phyloP scores from a whole-genome alignment of 495 filamentous ascomycete species.

The Cercophora newfieldiana region DNA sequence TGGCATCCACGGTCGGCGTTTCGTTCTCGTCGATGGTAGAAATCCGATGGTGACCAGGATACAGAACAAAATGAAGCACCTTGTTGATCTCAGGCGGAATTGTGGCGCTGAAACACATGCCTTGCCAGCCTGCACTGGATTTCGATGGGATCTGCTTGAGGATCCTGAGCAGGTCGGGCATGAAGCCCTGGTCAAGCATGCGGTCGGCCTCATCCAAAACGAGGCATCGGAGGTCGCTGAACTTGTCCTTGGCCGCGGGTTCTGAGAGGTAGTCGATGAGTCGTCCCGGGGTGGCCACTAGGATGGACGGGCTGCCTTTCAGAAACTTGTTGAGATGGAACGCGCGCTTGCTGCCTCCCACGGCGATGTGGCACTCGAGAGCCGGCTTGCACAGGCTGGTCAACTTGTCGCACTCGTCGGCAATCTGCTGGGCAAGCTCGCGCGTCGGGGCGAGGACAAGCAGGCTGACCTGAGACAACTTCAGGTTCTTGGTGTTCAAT shows the following conservation, averaged over 20 bases:
- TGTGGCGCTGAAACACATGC: constrained; percentile 92
- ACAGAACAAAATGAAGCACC: constrained; percentile 93
- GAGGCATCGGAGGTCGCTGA: constrained; percentile 64
- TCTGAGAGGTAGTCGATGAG: constrained; percentile 86
- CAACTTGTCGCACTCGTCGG: constrained; percentile 71
- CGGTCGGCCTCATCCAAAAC: constrained; percentile 93
- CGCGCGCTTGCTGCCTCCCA: constrained; percentile 94
- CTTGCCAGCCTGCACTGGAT: constrained; percentile 58
- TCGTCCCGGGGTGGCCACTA: constrained; percentile 89
- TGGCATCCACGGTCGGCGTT: constrained; percentile 75
- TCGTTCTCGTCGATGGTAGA: constrained; percentile 92
- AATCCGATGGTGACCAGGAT: constrained; percentile 91
- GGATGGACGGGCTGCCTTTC: constrained; percentile 69
- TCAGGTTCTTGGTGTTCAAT: constrained; percentile 49
- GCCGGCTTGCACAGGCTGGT: constrained; percentile 62
- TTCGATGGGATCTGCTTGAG: constrained; percentile 67
- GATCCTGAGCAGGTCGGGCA: constrained; percentile 83
- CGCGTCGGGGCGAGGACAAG: constrained; percentile 88
- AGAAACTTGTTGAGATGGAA: constrained; percentile 69
- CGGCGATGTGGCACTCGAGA: constrained; percentile 92
- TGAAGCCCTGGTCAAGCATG: constrained; percentile 95
- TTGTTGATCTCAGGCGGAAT: constrained; percentile 88
- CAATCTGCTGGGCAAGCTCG: constrained; percentile 88
- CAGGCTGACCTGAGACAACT: constrained; percentile 49
- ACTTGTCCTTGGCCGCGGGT: constrained; percentile 72